phyloP scores from a whole-genome alignment of 2,329 filamentous ascomycete species.

The Endothia cerciana region DNA sequence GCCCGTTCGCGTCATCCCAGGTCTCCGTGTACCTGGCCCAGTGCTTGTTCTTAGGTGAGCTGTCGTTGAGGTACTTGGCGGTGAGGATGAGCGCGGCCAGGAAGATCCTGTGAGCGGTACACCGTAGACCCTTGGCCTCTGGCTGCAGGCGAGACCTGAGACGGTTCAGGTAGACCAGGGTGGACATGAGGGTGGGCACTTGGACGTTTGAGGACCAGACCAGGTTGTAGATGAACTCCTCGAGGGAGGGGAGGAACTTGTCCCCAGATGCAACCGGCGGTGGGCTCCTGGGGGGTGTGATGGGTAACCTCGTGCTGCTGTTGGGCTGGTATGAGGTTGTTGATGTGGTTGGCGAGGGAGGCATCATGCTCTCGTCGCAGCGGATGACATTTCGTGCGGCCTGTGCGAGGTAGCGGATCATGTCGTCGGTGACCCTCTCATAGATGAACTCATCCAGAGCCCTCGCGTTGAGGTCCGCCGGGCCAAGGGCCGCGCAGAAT shows the following conservation, averaged over 20 bases:
- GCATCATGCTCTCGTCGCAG: slow-evolving; percentile 69
- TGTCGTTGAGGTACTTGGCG: slow-evolving; percentile 98
- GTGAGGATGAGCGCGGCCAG: slow-evolving; percentile 82
- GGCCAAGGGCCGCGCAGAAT: slow-evolving; percentile 43
- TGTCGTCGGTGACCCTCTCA: slow-evolving; percentile 72
- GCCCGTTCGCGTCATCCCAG: slow-evolving; percentile 21
- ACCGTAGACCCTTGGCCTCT: slow-evolving; percentile 93
- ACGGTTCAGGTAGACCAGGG: slow-evolving; percentile 87
- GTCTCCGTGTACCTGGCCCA: slow-evolving; percentile 94
- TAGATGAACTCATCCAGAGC: slow-evolving; percentile 83
- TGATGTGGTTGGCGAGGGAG: slow-evolving; percentile 42
- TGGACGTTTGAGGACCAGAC: slow-evolving; percentile 94
- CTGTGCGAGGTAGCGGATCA: slow-evolving; percentile 76
- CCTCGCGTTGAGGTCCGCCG: slow-evolving; percentile 67
- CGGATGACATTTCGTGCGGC: slow-evolving; percentile 79
- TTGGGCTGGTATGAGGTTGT: background rate
- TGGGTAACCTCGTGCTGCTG: slow-evolving; percentile 44
- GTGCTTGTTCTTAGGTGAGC: slow-evolving; percentile 99
- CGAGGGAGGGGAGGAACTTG: slow-evolving; percentile 73
- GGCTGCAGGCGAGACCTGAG: slow-evolving; percentile 85
- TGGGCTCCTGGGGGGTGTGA: slow-evolving; percentile 56
- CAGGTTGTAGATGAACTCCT: slow-evolving; percentile 89
- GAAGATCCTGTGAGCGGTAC: slow-evolving; percentile 97
- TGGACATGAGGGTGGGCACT: slow-evolving; percentile 96
- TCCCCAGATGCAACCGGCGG: slow-evolving; percentile 52